These are phyloP conservation scores for Acacia melanoxylon DNA, from an alignment of 306 rosid species.

Conservation along the genomic window DNA sequence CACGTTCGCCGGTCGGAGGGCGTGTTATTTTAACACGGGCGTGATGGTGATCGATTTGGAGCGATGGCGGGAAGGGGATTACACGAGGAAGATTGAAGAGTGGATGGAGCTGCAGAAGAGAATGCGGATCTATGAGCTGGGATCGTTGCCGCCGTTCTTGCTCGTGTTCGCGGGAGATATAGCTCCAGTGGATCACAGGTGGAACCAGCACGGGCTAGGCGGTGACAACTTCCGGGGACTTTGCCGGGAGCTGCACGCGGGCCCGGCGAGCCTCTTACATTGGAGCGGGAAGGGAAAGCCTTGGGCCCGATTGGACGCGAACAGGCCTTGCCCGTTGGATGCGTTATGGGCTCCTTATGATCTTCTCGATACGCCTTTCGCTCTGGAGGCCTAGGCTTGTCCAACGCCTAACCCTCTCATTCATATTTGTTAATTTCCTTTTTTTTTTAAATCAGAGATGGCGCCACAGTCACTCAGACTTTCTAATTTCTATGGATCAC, in stretches of 20 bases:
- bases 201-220: slow-evolving; percentile 98
- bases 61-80: slow-evolving; percentile 74
- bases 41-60: slow-evolving; percentile 88
- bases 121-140: slow-evolving; percentile 91
- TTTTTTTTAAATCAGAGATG: not conserved
- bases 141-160: slow-evolving; percentile 85
- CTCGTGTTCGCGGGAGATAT: slow-evolving; percentile 80
- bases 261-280: slow-evolving; percentile 86
- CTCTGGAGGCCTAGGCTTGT: slow-evolving; percentile 46
- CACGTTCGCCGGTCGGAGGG: slow-evolving; percentile 56
- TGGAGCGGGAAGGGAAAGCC: slow-evolving; percentile 99
- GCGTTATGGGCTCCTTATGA: slow-evolving; percentile 93
- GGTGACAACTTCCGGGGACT: slow-evolving; percentile 82
- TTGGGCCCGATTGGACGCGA: slow-evolving; percentile 78
- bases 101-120: slow-evolving; percentile 98
- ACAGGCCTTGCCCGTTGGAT: slow-evolving; percentile 82
- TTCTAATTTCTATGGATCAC: not conserved
- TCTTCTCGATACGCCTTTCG: slow-evolving; percentile 50
- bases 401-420: not conserved
- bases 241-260: slow-evolving; percentile 74
- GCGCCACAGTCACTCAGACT: not conserved
- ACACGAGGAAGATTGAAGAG: slow-evolving; percentile 67
- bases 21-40: slow-evolving; percentile 93
- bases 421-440: not conserved
- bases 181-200: slow-evolving; percentile 73